These are phyloP conservation scores for Hemileccinum rubropunctum DNA, from an alignment of 768 basidiomycete species.

Conservation along the genomic window DNA sequence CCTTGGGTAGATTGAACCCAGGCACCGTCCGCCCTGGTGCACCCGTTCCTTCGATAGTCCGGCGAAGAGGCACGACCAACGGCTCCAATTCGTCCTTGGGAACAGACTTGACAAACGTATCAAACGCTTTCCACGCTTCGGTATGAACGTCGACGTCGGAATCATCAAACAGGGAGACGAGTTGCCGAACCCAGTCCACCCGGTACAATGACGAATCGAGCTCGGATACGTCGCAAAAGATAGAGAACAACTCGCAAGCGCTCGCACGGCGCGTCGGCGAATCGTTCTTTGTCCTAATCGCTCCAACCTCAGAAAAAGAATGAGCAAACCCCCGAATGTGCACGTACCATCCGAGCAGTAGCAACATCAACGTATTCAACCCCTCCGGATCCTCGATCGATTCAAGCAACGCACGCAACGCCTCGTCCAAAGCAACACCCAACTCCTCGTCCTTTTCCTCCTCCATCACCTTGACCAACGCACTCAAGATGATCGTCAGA, in stretches of 20 bases:
- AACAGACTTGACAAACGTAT: slow-evolving; percentile 83
- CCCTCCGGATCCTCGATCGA: slow-evolving; percentile 88
- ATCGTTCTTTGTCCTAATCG: slow-evolving; percentile 74
- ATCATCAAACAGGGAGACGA: slow-evolving; percentile 84
- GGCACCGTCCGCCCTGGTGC: slow-evolving; percentile 74
- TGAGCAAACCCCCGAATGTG: background rate
- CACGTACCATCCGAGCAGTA: slow-evolving; percentile 83
- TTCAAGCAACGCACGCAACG: slow-evolving; percentile 67
- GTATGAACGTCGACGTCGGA: slow-evolving; percentile 68
- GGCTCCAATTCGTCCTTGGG: slow-evolving; percentile 93
- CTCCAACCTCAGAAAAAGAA: background rate
- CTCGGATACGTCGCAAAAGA: slow-evolving; percentile 81
- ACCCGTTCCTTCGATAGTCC: slow-evolving; percentile 84
- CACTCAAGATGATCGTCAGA: slow-evolving; percentile 70
- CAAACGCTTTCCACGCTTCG: slow-evolving; percentile 80
- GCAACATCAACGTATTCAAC: slow-evolving; percentile 83
- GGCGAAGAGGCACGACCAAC: slow-evolving; percentile 83
- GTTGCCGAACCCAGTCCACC: slow-evolving; percentile 91
- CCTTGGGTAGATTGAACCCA: slow-evolving; percentile 84
- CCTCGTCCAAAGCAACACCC: slow-evolving; percentile 64
- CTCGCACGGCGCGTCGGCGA: slow-evolving; percentile 69
- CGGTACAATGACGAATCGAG: slow-evolving; percentile 84
- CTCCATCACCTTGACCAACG: slow-evolving; percentile 79
- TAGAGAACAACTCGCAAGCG: slow-evolving; percentile 72
- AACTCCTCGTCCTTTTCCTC: slow-evolving; percentile 69